Percentiles rank a stretch among this genome's conserved stretches.
phyloP scores from a whole-genome alignment of 108 stramenopile species.

The Tribonema minus region DNA sequence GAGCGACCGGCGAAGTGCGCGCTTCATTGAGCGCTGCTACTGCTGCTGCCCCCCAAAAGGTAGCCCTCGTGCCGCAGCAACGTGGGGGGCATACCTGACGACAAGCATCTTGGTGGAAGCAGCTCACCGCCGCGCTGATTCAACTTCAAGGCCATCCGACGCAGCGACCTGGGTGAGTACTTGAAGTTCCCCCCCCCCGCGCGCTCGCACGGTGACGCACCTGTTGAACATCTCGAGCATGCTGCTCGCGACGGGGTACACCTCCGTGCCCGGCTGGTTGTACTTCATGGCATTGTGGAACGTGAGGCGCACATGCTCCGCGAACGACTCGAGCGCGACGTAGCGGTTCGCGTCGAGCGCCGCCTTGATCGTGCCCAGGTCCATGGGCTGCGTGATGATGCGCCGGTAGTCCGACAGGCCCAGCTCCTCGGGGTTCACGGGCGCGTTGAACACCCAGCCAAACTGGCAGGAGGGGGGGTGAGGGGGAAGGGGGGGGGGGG shows the following conservation, averaged over 20 bases:
- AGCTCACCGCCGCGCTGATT: constrained; percentile 57
- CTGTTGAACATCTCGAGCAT: constrained; percentile 11
- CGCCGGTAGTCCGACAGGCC: constrained; percentile 93
- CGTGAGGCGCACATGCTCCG: constrained; percentile 75
- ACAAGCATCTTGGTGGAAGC: too few species aligned
- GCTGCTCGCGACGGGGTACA: constrained; percentile 64
- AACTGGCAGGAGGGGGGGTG: too few species aligned
- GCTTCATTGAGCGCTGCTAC: too few species aligned
- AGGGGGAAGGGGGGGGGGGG: not conserved
- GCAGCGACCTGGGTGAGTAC: too few species aligned
- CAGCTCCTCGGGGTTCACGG: constrained; percentile 85
- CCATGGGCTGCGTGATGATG: constrained; percentile 89
- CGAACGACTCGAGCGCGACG: constrained; percentile 73
- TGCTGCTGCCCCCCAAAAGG: too few species aligned
- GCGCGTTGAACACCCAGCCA: constrained; percentile 81
- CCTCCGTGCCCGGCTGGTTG: constrained; percentile 71
- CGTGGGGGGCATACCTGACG: not conserved
- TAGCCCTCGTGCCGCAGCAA: not conserved
- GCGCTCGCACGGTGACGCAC: constrained; percentile 1
- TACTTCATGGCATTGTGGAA: constrained; percentile 98
- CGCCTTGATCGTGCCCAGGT: constrained; percentile 78
- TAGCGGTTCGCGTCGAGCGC: constrained; percentile 87
- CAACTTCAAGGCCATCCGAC: constrained; percentile 80
- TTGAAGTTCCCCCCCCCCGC: too few species aligned
- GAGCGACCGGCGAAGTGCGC: too few species aligned